These are phyloP conservation scores for Zygosaccharomyces kombuchaensis DNA, from an alignment of 805 yeast genomes.

Conservation along the genomic window DNA sequence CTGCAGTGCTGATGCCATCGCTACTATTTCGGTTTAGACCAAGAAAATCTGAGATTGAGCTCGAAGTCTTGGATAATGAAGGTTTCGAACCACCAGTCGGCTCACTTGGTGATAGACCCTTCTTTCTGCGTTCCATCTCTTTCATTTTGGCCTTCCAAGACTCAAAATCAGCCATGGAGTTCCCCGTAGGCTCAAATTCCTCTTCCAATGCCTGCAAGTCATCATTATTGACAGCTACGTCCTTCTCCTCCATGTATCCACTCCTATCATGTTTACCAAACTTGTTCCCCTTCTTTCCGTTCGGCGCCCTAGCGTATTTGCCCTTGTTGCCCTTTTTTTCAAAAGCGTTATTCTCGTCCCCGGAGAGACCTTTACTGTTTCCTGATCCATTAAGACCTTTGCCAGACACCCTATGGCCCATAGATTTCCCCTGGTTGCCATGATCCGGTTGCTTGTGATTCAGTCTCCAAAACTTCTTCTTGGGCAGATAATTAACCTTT, in stretches of 20 bases:
- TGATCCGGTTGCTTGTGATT: conserved; percentile 29
- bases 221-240: conserved; percentile 29
- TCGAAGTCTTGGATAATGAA: conserved; percentile 19
- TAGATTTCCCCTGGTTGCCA: conserved; percentile 13
- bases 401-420: conserved; percentile 15
- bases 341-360: conserved; percentile 10
- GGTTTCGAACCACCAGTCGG: conserved; percentile 4
- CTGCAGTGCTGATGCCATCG: conserved; percentile 3
- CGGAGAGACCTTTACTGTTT: conserved; percentile 11
- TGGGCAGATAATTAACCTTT: conserved; percentile 41
- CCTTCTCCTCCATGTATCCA: conserved; percentile 24
- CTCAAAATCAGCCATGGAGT: conserved; percentile 40
- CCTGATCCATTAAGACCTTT: conserved; percentile 13
- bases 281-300: conserved; percentile 15
- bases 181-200: conserved; percentile 34
- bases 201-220: conserved; percentile 34
- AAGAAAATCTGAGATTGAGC: conserved; percentile 33
- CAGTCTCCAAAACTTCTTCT: conserved; percentile 46
- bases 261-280: conserved; percentile 14
- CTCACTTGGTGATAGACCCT: conserved; percentile 23
- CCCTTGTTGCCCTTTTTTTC: conserved; percentile 23
- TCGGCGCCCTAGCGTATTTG: conserved; percentile 12
- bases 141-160: conserved; percentile 39
- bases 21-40: conserved; percentile 15
- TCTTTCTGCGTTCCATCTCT: conserved; percentile 35